Evolutionary conservation across 2,329 filamentous ascomycete species (phyloP), one percentile per base, ranked within the genome.

Genomic region (Tothia fuscella): DNA sequence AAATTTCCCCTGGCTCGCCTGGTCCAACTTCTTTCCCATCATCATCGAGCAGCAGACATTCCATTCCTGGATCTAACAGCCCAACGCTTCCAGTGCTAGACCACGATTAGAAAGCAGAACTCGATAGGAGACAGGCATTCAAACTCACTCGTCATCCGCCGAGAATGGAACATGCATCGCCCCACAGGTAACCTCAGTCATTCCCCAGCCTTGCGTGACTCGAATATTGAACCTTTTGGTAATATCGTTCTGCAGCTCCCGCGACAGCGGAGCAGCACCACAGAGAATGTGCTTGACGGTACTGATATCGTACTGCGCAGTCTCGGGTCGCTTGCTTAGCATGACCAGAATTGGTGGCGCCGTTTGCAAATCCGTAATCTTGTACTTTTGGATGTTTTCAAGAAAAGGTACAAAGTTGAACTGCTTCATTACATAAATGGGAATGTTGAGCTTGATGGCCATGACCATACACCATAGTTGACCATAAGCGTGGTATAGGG

Each of bases 401-500:
- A 64, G 47, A 40, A 60, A 65, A 32, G 59, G 56, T 26, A 56
- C 53, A 44, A 59, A 63, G n/a, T 57, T 51, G 44, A 65, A 65
- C 22, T 57, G 52, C 37, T 58, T 55, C 61, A 65, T 64, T 38
- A 64, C 57, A 41, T 62, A 63, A 14, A 56, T 54, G 0, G 61
- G 59, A 10, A 73, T 66, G 1, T 65, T 62, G 6, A 70, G 58
- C 33, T 63, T 63, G 13, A 67, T 56, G 1, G 60, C 66, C 53
- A 62, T 60, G 33, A 57, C 50, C 36, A 59, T 60, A 10, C 56
- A 56, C 38, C 60, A 65, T 3, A 63, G 51, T 42, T 65, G 61
- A 4, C 70, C 70, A 47, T 71, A 74, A 1, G 61, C 62, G 41
- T 65, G 62, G 41, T 63, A 63, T 1, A 64, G 47, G 0, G 62